Base-by-base conservation (phyloP, 2,329 filamentous ascomycete species). In the Orbilia quercus region DNA sequence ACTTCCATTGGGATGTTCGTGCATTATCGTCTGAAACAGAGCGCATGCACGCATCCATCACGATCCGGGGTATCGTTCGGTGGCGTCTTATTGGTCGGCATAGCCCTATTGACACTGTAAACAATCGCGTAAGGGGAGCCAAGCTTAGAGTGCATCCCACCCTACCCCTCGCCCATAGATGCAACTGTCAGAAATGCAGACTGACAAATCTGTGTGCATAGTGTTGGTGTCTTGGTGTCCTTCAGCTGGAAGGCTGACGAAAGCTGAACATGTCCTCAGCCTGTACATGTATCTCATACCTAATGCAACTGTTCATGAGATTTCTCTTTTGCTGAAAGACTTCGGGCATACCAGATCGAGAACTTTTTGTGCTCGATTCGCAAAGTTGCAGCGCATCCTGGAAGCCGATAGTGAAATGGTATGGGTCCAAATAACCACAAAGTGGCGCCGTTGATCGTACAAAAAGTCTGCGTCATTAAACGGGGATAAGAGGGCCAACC, bases 1-100 rank as follows among this genome's bases (percentile, higher is more conserved):
- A 73, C 55, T 53, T 9, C 64, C 47, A 55, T 54, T 48, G 55
- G 58, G 66, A 44, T 57, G 60, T 34, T 72, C 45, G 67, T 72
- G 67, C 67, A 51, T 59, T 58, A 51, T 64, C 54, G 53, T 51
- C 22, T 73, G 69, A 65, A 65, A 73, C 54, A 73, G 34, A 53
- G 69, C 54, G 69, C 42, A 65, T 60, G 45, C 53, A 59, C 34
- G 20, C 67, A 59, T 48, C 54, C 59, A 59, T 57, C 40, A 54
- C 60, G 12, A 65, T 66, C 69, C 48, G 69, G 69, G 69, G 69
- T 73, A 66, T 9, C 34, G 22, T 34, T 48, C 36, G 16, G 51
- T 48, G 69, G 54, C 58, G 22, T 50, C 40, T 54, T 28, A 73
- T 66, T 73, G 69, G 60, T 54, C 48, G 28, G 44, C 60, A 66